Conservation (phyloP, 495 filamentous ascomycete genomes). For the Usnea hakonensis region DNA sequence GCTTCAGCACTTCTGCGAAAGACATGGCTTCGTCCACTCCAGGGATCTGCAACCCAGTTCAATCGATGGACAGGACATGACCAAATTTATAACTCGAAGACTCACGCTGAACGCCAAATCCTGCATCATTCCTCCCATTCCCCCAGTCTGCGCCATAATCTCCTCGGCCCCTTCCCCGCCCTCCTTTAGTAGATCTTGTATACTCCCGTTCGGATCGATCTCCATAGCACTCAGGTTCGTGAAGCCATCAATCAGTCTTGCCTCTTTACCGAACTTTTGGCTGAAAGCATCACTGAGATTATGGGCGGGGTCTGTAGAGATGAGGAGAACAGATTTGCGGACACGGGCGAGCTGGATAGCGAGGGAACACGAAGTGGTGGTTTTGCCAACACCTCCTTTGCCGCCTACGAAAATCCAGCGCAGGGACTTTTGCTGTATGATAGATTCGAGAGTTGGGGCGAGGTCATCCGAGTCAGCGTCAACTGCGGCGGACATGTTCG, state of each 20-base stretch:
- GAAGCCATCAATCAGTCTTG: conserved; percentile 83
- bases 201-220: conserved; percentile 97
- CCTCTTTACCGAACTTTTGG: conserved; percentile 99
- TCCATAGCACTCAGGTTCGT: conserved; percentile 97
- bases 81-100: conserved; percentile 13
- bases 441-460: conserved; percentile 87
- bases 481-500: conserved; percentile 59
- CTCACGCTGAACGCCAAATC: conserved; percentile 63
- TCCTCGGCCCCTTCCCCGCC: conserved; percentile 68
- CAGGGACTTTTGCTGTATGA: conserved; percentile 86
- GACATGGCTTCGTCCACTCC: conserved; percentile 99
- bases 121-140: conserved; percentile 68
- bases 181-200: conserved; percentile 83
- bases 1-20: conserved; percentile 96
- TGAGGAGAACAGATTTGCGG: conserved; percentile 89
- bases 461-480: conserved; percentile 65
- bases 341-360: conserved; percentile 97
- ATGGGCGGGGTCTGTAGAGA: conserved; percentile 97
- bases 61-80: background rate
- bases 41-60: conserved; percentile 59
- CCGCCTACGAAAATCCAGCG: conserved; percentile 99
- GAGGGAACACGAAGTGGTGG: conserved; percentile 94
- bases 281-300: conserved; percentile 97
- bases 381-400: conserved; percentile 99
- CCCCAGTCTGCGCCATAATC: conserved; percentile 53